A percentile compares a stretch with the other conserved stretches of the same genome.
phyloP scores from a whole-genome alignment of 257 asterid species.

The Haberlea rhodopensis region DNA sequence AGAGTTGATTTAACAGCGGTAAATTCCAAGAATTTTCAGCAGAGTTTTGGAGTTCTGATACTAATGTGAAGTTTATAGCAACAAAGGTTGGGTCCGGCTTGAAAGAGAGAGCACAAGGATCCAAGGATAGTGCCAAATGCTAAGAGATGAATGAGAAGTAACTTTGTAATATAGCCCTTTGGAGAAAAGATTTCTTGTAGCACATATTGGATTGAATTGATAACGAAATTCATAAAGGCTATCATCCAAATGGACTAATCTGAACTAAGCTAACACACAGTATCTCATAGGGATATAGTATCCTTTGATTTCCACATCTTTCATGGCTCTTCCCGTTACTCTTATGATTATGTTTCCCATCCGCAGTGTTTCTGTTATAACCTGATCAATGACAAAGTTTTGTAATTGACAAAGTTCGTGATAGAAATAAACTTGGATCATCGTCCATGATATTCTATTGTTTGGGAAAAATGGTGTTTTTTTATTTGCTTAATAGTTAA shows the following conservation, averaged over 20 bases:
- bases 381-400: slow-evolving; percentile 52
- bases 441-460: too few species aligned
- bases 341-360: slow-evolving; percentile 85
- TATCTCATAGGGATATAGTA: slow-evolving; percentile 76
- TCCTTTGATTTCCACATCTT: slow-evolving; percentile 82
- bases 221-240: slow-evolving; percentile 57
- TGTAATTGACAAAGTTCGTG: neutral
- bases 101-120: neutral
- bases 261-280: slow-evolving; percentile 78
- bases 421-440: neutral
- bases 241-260: slow-evolving; percentile 83
- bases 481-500: too few species aligned
- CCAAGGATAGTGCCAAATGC: neutral
- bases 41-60: neutral
- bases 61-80: neutral
- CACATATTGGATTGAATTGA: slow-evolving; percentile 55
- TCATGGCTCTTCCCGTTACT: slow-evolving; percentile 81
- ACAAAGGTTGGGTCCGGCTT: neutral
- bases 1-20: too few species aligned
- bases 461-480: too few species aligned
- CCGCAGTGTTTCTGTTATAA: slow-evolving; percentile 81
- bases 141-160: neutral
- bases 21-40: too few species aligned
- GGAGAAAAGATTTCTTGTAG: neutral
- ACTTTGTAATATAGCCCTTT: neutral